A percentile compares a stretch with the other conserved stretches of the same genome.
Conservation (phyloP, 2,329 filamentous ascomycete genomes). For the Aureobasidium mangrovei region DNA sequence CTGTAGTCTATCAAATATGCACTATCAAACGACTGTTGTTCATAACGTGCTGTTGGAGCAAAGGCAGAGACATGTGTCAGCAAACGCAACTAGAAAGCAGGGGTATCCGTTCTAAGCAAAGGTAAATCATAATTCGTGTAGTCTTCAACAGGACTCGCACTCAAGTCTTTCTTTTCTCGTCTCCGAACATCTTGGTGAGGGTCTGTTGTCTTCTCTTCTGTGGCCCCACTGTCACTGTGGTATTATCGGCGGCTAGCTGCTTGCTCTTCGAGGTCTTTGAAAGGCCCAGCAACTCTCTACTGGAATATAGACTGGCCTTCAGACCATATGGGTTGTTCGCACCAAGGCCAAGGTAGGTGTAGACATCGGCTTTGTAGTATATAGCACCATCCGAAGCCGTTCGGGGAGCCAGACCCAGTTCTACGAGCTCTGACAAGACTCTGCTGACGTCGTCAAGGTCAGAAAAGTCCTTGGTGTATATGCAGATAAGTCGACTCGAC, state of each 20-base stretch:
- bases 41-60: no score
- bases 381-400: constrained; percentile 39
- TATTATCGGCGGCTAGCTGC: neutral
- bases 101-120: no score
- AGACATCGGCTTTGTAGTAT: constrained; percentile 69
- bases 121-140: no score
- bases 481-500: constrained; percentile 50
- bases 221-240: neutral
- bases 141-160: no score
- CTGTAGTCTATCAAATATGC: no score
- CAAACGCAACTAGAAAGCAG: no score
- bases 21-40: no score
- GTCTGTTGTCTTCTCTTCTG: constrained; percentile 1
- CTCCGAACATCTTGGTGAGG: neutral
- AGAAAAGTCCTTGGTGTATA: constrained; percentile 69
- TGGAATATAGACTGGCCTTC: constrained; percentile 36
- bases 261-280: neutral
- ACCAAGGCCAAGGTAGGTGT: constrained; percentile 36
- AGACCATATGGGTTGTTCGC: constrained; percentile 34
- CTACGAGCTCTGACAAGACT: constrained; percentile 46
- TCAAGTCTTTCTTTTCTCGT: neutral
- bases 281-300: constrained; percentile 25
- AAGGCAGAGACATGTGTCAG: no score
- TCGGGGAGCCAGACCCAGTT: constrained; percentile 42
- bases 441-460: constrained; percentile 60